These are phyloP conservation scores for Mucor sp. DNA, from an alignment of 371 early-diverging fungal species.

Conservation along the genomic window DNA sequence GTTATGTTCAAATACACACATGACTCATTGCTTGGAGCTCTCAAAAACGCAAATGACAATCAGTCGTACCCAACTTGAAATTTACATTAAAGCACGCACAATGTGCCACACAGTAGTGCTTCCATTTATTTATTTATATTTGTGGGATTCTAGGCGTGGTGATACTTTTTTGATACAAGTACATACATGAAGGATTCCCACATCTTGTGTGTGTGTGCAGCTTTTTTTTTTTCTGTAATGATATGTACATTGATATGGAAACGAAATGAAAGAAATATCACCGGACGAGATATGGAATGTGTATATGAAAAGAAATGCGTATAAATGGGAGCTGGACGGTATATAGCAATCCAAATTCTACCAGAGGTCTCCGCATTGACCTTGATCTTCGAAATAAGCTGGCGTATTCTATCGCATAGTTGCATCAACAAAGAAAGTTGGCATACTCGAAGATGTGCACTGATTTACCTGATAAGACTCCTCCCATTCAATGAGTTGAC, in stretches of 20 bases:
- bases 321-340: not conserved
- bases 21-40: too few relatives aligned
- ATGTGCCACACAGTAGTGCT: too few relatives aligned
- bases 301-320: not conserved
- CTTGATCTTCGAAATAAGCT: constrained; percentile 2
- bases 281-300: not conserved
- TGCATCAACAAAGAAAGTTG: not conserved
- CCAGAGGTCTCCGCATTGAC: constrained; percentile 14
- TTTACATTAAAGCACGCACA: too few relatives aligned
- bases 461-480: constrained; percentile 9
- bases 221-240: not conserved
- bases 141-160: not conserved
- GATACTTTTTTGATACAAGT: not conserved
- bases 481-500: constrained; percentile 15
- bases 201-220: not conserved
- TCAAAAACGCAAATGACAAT: too few relatives aligned
- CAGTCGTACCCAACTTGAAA: too few relatives aligned
- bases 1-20: too few relatives aligned
- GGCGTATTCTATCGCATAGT: not conserved
- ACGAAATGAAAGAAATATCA: not conserved
- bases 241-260: not conserved
- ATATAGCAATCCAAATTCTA: not conserved
- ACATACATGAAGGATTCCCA: not conserved
- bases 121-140: not conserved
- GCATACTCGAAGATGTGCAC: not conserved